Percentiles rank a stretch among this genome's conserved stretches.
Evolutionary conservation across 2,329 filamentous ascomycete genomes (phyloP).

Genomic region (Erysiphe pulchra): DNA sequence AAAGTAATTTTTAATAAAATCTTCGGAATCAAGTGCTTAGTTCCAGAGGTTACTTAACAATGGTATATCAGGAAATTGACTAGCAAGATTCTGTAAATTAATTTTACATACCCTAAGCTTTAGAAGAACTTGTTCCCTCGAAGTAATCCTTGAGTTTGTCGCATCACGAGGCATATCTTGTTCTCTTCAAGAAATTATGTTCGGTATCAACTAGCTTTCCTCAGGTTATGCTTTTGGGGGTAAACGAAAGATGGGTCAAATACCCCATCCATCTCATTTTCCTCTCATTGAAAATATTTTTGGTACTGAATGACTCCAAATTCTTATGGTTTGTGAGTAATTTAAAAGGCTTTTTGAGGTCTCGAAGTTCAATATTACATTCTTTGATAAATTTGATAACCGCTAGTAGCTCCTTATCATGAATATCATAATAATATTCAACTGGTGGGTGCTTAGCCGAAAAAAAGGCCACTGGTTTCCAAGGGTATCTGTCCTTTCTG

Average conservation of each 20-base stretch:
- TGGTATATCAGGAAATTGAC: background rate
- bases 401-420: constrained; percentile 1
- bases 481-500: background rate
- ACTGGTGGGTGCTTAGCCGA: background rate
- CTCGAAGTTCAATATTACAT: background rate
- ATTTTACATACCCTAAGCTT: background rate
- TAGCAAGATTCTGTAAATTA: background rate
- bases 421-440: background rate
- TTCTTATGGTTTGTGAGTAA: background rate
- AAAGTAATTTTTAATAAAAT: background rate
- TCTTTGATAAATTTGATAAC: background rate
- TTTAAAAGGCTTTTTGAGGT: background rate
- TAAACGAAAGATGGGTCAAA: background rate
- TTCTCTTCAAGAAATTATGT: background rate
- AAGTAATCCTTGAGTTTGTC: background rate
- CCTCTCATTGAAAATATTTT: background rate
- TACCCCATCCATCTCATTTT: background rate
- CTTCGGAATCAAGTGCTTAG: background rate
- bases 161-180: background rate
- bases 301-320: background rate
- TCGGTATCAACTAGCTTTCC: too few species aligned
- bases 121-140: background rate
- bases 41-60: background rate
- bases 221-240: background rate
- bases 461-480: too few species aligned